phyloP scores from a whole-genome alignment of 805 yeast species.

The Wickerhamiella domercqiae region DNA sequence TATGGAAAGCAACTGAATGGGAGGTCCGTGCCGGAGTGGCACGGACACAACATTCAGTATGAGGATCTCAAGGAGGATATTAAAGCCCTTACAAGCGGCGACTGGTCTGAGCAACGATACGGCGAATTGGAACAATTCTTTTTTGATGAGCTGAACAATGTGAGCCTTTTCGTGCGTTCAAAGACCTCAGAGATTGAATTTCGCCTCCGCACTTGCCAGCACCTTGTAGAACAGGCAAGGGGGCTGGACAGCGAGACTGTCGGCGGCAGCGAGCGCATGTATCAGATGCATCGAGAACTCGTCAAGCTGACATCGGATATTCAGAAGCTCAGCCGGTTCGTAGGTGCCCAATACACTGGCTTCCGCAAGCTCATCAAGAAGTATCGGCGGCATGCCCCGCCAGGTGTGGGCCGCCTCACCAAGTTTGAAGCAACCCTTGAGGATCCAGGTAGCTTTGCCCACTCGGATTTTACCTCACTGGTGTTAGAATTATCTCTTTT shows the following conservation, averaged over 20 bases:
- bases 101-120: slow-evolving; percentile 7
- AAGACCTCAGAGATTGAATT: slow-evolving; percentile 56
- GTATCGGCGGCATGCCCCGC: slow-evolving; percentile 33
- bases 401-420: slow-evolving; percentile 16
- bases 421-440: slow-evolving; percentile 23
- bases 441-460: slow-evolving; percentile 41
- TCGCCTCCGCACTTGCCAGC: slow-evolving; percentile 29
- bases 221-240: slow-evolving; percentile 12
- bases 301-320: slow-evolving; percentile 34
- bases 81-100: slow-evolving; percentile 34
- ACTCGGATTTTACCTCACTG: slow-evolving; percentile 42
- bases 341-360: slow-evolving; percentile 57
- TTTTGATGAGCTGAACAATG: slow-evolving; percentile 15
- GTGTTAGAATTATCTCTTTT: slow-evolving; percentile 45
- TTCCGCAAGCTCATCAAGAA: slow-evolving; percentile 61
- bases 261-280: slow-evolving; percentile 4
- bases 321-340: slow-evolving; percentile 54
- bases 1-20: slow-evolving; percentile 64
- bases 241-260: neutral
- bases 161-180: slow-evolving; percentile 46
- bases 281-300: slow-evolving; percentile 26
- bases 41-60: slow-evolving; percentile 66
- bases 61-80: slow-evolving; percentile 58
- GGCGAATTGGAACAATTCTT: slow-evolving; percentile 8
- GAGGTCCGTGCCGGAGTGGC: slow-evolving; percentile 81